phyloP scores from a whole-genome alignment of 1,284 basidiomycete species.

The Irpex sp. region DNA sequence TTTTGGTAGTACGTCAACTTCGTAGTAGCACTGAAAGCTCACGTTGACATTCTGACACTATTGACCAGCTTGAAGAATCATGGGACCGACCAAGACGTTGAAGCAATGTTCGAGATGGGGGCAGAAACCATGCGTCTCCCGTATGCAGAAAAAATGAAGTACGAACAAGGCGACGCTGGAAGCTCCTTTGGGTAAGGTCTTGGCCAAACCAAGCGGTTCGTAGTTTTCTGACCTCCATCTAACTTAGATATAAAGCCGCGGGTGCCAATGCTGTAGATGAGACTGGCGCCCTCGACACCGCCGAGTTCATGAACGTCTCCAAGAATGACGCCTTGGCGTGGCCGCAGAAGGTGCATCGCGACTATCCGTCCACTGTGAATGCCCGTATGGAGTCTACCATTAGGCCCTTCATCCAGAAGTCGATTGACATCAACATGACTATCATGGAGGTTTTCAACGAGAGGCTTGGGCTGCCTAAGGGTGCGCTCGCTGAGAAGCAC shows the following conservation, averaged over 20 bases:
- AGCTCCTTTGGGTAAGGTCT: slow-evolving; percentile 38
- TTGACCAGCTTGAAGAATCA: slow-evolving; percentile 42
- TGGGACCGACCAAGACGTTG: slow-evolving; percentile 37
- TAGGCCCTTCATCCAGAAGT: slow-evolving; percentile 40
- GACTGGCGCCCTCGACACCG: slow-evolving; percentile 38
- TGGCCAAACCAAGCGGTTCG: no score
- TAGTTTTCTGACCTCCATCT: neutral
- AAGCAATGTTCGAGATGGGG: slow-evolving; percentile 44
- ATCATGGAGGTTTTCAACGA: slow-evolving; percentile 41
- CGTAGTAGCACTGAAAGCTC: no score
- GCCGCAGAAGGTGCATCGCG: slow-evolving; percentile 35
- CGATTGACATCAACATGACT: slow-evolving; percentile 39
- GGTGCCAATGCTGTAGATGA: slow-evolving; percentile 42
- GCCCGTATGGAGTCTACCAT: slow-evolving; percentile 39
- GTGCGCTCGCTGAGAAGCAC: slow-evolving; percentile 38
- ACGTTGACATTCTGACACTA: neutral
- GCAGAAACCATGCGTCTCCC: slow-evolving; percentile 41
- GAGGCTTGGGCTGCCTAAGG: slow-evolving; percentile 37
- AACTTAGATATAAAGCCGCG: slow-evolving; percentile 37
- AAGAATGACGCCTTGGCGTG: slow-evolving; percentile 37
- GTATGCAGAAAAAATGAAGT: slow-evolving; percentile 43
- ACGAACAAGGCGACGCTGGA: slow-evolving; percentile 44
- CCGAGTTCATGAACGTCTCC: slow-evolving; percentile 37
- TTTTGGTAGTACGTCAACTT: slow-evolving; percentile 15
- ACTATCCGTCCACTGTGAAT: slow-evolving; percentile 40